A percentile compares a stretch with the other conserved stretches of the same genome.
Conservation (phyloP, 2,329 filamentous ascomycete species). For the Aspergillus costaricaensis region DNA sequence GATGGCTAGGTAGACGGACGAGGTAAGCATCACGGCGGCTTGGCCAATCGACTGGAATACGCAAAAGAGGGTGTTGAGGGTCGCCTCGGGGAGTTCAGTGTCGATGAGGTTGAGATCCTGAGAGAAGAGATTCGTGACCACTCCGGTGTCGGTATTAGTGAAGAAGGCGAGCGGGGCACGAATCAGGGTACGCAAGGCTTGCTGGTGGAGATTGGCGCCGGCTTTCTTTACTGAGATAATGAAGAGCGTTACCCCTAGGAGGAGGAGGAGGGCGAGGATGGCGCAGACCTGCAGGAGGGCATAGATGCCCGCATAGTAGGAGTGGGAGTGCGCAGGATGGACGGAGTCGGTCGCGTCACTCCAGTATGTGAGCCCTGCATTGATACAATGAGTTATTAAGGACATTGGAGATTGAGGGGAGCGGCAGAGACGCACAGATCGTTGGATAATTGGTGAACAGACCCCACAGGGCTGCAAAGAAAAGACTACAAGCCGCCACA, state of each 20-base stretch:
- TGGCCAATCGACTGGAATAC: slow-evolving; percentile 26
- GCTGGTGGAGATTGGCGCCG: slow-evolving; percentile 27
- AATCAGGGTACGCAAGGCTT: slow-evolving; percentile 21
- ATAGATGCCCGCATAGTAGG: slow-evolving; percentile 31
- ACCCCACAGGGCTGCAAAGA: slow-evolving; percentile 25
- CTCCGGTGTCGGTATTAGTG: slow-evolving; percentile 46
- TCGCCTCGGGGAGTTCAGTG: slow-evolving; percentile 34
- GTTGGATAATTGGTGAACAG: slow-evolving; percentile 30
- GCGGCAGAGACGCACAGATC: slow-evolving; percentile 10
- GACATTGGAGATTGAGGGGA: too few species aligned
- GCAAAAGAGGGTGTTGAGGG: slow-evolving; percentile 18
- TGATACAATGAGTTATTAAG: neutral
- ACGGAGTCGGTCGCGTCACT: slow-evolving; percentile 19
- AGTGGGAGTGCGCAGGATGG: slow-evolving; percentile 22
- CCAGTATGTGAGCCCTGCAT: slow-evolving; percentile 22
- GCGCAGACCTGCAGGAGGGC: slow-evolving; percentile 28
- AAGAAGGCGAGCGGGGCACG: slow-evolving; percentile 48
- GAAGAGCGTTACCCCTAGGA: slow-evolving; percentile 11
- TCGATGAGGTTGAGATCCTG: slow-evolving; percentile 52
- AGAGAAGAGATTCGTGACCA: slow-evolving; percentile 50
- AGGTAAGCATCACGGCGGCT: slow-evolving; percentile 20
- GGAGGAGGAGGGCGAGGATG: slow-evolving; percentile 12
- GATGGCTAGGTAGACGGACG: slow-evolving; percentile 30
- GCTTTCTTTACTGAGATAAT: slow-evolving; percentile 24
- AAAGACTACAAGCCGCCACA: slow-evolving; percentile 16